Evolutionary conservation across 2,329 filamentous ascomycete genomes (phyloP).

Genomic region (Pestalotiopsis sp.): DNA sequence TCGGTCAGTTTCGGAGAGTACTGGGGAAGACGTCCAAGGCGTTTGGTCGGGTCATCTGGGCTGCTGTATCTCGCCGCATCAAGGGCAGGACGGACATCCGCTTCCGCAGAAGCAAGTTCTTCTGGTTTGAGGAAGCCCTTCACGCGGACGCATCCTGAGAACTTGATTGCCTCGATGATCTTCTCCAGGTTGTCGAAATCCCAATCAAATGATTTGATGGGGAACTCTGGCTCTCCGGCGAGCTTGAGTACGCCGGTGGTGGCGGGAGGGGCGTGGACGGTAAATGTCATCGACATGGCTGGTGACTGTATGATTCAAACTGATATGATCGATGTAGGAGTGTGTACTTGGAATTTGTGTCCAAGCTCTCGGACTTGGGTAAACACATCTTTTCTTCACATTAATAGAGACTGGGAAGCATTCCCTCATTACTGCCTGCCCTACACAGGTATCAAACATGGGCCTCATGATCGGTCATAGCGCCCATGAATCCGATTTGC

Average conservation of each 20-base stretch:
- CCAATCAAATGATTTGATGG: slow-evolving; percentile 3
- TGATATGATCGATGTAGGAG: background rate
- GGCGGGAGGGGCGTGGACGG: slow-evolving; percentile 8
- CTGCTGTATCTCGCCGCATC: slow-evolving; percentile 6
- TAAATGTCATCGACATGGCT: slow-evolving; percentile 10
- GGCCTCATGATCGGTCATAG: background rate
- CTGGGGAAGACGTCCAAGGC: slow-evolving; percentile 9
- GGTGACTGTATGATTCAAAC: background rate
- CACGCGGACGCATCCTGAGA: background rate
- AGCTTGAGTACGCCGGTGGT: slow-evolving; percentile 1
- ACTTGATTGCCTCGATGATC: slow-evolving; percentile 9
- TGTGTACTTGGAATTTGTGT: background rate
- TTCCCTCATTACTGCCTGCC: background rate
- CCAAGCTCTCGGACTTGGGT: background rate
- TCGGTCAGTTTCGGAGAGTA: slow-evolving; percentile 3
- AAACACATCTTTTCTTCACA: background rate
- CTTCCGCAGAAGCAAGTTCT: slow-evolving; percentile 4
- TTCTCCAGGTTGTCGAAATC: background rate
- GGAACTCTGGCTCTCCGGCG: background rate
- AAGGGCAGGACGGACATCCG: slow-evolving; percentile 5
- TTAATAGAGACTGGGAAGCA: background rate
- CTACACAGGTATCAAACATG: no score
- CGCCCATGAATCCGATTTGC: background rate
- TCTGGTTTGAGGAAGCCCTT: slow-evolving; percentile 10
- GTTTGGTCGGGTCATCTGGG: slow-evolving; percentile 10